Evolutionary conservation across 2,329 filamentous ascomycete species (phyloP).

Genomic region (Hypomyces rosellus): DNA sequence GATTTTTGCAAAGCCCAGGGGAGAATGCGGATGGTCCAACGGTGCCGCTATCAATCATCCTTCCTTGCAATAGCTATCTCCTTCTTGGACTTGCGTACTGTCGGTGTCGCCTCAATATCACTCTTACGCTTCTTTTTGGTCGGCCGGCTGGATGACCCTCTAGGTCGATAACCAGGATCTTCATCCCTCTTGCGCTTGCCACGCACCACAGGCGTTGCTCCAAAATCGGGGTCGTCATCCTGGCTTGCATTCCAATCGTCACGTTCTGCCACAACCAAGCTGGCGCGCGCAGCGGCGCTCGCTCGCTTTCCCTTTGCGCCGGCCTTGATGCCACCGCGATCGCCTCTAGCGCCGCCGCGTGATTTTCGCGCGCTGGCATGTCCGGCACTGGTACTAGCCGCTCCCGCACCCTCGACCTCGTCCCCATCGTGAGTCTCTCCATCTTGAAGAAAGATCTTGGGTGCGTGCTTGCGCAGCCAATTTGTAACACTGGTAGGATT

Average conservation of each 20-base stretch:
- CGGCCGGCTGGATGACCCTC: constrained; percentile 47
- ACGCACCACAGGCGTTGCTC: constrained; percentile 27
- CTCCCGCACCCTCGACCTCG: constrained; percentile 25
- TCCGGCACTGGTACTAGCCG: constrained; percentile 6
- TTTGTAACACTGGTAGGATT: constrained; percentile 94
- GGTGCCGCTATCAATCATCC: constrained; percentile 24
- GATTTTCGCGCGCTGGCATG: constrained; percentile 29
- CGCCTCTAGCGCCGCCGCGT: constrained; percentile 25
- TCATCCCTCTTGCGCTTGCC: constrained; percentile 53
- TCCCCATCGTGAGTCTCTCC: constrained; percentile 38
- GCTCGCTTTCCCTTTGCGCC: constrained; percentile 28
- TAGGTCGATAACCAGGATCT: constrained; percentile 53
- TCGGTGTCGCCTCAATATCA: constrained; percentile 34
- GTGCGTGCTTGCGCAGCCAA: constrained; percentile 82
- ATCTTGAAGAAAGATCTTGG: constrained; percentile 79
- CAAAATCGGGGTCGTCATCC: constrained; percentile 33
- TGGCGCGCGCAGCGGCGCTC: constrained; percentile 16
- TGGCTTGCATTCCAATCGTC: constrained; percentile 30
- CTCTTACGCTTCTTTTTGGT: constrained; percentile 56
- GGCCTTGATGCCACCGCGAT: constrained; percentile 34
- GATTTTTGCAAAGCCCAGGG: background rate
- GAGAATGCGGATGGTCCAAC: background rate
- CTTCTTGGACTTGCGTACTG: constrained; percentile 31
- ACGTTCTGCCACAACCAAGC: constrained; percentile 20
- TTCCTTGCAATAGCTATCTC: constrained; percentile 19